These are phyloP conservation scores for Annulohypoxylon bovei DNA, from an alignment of 495 filamentous ascomycete species.

Conservation along the genomic window DNA sequence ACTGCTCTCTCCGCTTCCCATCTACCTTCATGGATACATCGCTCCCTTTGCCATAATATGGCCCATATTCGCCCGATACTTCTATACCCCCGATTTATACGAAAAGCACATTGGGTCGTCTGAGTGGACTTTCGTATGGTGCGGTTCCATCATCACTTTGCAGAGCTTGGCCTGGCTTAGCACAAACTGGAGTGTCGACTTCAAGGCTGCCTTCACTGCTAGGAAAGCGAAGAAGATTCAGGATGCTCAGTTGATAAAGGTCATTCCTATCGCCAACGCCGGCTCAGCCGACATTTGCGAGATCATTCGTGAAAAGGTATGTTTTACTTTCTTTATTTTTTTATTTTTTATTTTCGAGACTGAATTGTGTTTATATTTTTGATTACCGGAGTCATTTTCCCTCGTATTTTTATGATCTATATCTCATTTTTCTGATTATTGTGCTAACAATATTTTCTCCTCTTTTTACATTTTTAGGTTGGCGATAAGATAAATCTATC, in stretches of 20 bases:
- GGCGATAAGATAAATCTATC: conserved; percentile 79
- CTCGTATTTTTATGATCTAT: not conserved
- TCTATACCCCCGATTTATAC: conserved; percentile 83
- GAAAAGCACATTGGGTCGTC: conserved; percentile 84
- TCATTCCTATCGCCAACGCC: conserved; percentile 89
- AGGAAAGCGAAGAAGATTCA: conserved; percentile 74
- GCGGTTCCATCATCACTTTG: conserved; percentile 82
- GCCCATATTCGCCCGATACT: conserved; percentile 88
- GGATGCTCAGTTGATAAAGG: conserved; percentile 89
- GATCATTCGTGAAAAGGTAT: conserved; percentile 76
- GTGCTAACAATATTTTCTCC: conserved; percentile 15
- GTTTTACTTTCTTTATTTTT: conserved; percentile 28
- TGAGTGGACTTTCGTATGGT: conserved; percentile 98
- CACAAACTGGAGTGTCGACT: conserved; percentile 95
- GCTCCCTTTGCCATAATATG: conserved; percentile 93
- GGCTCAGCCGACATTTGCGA: conserved; percentile 89
- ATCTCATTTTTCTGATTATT: not conserved
- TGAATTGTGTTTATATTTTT: too few species aligned
- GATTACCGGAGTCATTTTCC: not conserved
- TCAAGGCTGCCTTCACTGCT: conserved; percentile 83
- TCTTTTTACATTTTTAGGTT: conserved; percentile 53
- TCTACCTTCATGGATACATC: conserved; percentile 83
- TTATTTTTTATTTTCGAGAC: not conserved
- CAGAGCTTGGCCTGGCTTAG: conserved; percentile 94
- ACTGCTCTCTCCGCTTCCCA: conserved; percentile 86